Percentiles rank a stretch among this genome's conserved stretches.
Conservation (phyloP, 2,329 filamentous ascomycete genomes). For the Calonectria pteridis region DNA sequence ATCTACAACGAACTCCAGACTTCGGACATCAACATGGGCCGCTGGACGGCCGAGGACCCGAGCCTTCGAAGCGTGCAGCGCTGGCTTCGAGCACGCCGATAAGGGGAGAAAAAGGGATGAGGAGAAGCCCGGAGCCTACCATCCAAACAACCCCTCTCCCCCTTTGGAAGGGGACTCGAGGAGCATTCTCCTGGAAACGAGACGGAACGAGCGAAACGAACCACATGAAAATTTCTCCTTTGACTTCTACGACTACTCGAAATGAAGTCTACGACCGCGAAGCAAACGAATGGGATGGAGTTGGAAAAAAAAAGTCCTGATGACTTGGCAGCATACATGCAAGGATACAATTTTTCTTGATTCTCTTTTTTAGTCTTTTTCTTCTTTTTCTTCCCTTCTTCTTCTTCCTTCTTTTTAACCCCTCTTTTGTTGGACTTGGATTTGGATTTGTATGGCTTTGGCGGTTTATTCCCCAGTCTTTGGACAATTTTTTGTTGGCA, state of each 20-base stretch:
- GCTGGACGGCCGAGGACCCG: slow-evolving; percentile 74
- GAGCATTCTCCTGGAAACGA: slow-evolving; percentile 13
- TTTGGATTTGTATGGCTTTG: slow-evolving; percentile 32
- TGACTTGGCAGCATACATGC: slow-evolving; percentile 26
- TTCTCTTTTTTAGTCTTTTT: neutral
- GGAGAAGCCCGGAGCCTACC: slow-evolving; percentile 23
- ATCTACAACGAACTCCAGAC: slow-evolving; percentile 68
- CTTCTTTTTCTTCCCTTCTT: neutral
- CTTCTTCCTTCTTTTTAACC: neutral
- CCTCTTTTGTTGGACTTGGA: neutral
- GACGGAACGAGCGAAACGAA: slow-evolving; percentile 32
- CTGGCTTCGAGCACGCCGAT: slow-evolving; percentile 63
- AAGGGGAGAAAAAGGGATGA: slow-evolving; percentile 26
- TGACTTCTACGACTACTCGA: slow-evolving; percentile 41
- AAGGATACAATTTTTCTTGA: slow-evolving; percentile 24
- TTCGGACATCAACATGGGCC: slow-evolving; percentile 66
- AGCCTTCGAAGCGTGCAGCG: slow-evolving; percentile 68
- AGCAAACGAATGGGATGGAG: slow-evolving; percentile 27
- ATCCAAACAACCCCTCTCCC: slow-evolving; percentile 1
- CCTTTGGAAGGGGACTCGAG: slow-evolving; percentile 1
- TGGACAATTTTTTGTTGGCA: slow-evolving; percentile 20
- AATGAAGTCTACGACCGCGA: slow-evolving; percentile 37
- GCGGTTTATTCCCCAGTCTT: slow-evolving; percentile 28
- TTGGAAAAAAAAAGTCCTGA: slow-evolving; percentile 17
- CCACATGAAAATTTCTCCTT: slow-evolving; percentile 32